A percentile compares a stretch with the other conserved stretches of the same genome.
Conservation (phyloP, 2,329 filamentous ascomycete genomes). For the Didymella arachidicola region DNA sequence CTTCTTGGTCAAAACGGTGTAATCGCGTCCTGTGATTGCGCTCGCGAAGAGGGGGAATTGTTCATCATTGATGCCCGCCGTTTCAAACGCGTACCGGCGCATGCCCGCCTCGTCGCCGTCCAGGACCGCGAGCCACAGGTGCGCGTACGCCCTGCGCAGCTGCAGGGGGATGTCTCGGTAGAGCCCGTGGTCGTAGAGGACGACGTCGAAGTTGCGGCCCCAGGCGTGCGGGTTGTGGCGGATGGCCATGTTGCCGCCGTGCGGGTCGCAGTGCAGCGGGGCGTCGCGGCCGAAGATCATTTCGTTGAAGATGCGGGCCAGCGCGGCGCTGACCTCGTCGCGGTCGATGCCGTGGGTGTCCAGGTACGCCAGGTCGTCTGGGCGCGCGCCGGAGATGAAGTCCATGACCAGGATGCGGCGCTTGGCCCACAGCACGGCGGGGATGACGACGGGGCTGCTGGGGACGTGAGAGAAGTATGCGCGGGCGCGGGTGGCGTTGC, state of each 20-base stretch:
- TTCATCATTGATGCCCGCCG: constrained; percentile 86
- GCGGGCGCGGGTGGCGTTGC: constrained; percentile 81
- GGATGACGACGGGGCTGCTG: constrained; percentile 83
- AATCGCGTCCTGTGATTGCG: constrained; percentile 95
- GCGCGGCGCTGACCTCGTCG: constrained; percentile 90
- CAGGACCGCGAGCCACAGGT: constrained; percentile 96
- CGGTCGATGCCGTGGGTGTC: constrained; percentile 88
- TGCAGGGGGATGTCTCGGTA: constrained; percentile 88
- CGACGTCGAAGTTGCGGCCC: constrained; percentile 86
- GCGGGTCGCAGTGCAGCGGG: constrained; percentile 94
- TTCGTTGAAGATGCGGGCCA: constrained; percentile 95
- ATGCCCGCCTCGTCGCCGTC: constrained; percentile 85
- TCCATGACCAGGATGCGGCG: constrained; percentile 95
- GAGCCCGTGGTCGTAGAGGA: constrained; percentile 95
- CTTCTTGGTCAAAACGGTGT: constrained; percentile 71
- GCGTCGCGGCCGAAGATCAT: constrained; percentile 96
- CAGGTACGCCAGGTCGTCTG: constrained; percentile 87
- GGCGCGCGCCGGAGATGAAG: constrained; percentile 82
- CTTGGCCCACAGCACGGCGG: constrained; percentile 87
- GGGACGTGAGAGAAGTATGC: constrained; percentile 80
- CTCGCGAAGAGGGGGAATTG: constrained; percentile 96
- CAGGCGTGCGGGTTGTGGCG: constrained; percentile 72
- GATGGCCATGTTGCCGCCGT: constrained; percentile 95
- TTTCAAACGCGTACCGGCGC: constrained; percentile 86
- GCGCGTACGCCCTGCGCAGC: constrained; percentile 86